Evolutionary conservation across 2,329 filamentous ascomycete genomes (phyloP).

Genomic region (Xylaria sp.): DNA sequence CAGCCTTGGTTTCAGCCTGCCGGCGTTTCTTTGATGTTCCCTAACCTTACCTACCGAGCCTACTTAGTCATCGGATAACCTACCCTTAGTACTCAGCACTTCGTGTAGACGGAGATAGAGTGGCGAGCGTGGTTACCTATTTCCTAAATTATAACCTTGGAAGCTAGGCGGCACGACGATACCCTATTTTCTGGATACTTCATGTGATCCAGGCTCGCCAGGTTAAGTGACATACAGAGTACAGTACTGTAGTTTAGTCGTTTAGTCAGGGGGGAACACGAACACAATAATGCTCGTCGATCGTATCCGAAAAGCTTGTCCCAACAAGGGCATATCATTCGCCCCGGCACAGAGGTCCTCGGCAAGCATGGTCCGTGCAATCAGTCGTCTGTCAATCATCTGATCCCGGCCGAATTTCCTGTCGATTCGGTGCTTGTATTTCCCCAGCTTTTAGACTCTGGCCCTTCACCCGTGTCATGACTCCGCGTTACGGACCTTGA

Average conservation of each 20-base stretch:
- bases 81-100: too few relatives aligned
- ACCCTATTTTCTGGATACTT: too few relatives aligned
- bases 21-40: not conserved
- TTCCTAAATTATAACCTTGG: too few relatives aligned
- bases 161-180: too few relatives aligned
- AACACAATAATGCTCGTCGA: not conserved
- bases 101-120: too few relatives aligned
- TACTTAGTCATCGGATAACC: too few relatives aligned
- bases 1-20: conserved; percentile 21
- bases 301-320: not conserved
- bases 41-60: not conserved
- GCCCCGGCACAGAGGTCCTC: too few relatives aligned
- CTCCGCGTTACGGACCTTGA: not conserved
- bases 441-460: conserved; percentile 6
- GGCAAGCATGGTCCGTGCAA: too few relatives aligned
- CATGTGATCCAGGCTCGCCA: too few relatives aligned
- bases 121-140: too few relatives aligned
- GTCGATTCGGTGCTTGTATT: not conserved
- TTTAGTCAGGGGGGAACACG: not conserved
- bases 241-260: too few relatives aligned
- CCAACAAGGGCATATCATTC: not conserved
- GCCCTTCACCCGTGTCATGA: not conserved
- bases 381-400: not conserved
- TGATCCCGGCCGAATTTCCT: not conserved
- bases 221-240: too few relatives aligned